Evolutionary conservation across 2,329 filamentous ascomycete species (phyloP).

Genomic region (Cryphonectria parasitica): DNA sequence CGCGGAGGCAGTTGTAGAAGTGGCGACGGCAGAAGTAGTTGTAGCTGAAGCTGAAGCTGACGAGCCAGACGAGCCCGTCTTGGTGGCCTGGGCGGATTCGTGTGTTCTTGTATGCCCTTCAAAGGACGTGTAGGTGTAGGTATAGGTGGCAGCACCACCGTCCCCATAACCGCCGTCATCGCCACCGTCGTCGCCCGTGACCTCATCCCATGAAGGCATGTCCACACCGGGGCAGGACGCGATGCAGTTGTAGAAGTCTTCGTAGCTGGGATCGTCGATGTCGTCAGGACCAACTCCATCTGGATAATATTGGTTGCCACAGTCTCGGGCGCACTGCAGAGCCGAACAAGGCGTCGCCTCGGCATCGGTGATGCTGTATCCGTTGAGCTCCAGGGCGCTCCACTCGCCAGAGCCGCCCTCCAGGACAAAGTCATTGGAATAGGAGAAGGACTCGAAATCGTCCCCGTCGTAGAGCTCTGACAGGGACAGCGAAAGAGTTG

Average conservation of each 20-base stretch:
- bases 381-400: slow-evolving; percentile 26
- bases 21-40: background rate
- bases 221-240: slow-evolving; percentile 3
- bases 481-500: slow-evolving; percentile 38
- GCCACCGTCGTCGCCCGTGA: slow-evolving; percentile 16
- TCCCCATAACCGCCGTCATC: background rate
- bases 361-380: slow-evolving; percentile 11
- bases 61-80: background rate
- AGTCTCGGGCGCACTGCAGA: slow-evolving; percentile 27
- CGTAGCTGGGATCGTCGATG: background rate
- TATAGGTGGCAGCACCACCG: background rate
- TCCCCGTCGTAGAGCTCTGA: slow-evolving; percentile 29
- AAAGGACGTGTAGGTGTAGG: background rate
- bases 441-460: slow-evolving; percentile 21
- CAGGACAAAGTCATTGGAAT: slow-evolving; percentile 27
- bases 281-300: background rate
- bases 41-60: background rate
- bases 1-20: background rate
- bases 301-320: slow-evolving; percentile 24
- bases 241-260: slow-evolving; percentile 10
- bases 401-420: slow-evolving; percentile 27
- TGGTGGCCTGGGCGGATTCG: background rate
- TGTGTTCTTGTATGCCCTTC: background rate
- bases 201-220: slow-evolving; percentile 2
- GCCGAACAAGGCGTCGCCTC: slow-evolving; percentile 26